phyloP scores from a whole-genome alignment of 108 stramenopile genomes.

The Fistulifera solaris region DNA sequence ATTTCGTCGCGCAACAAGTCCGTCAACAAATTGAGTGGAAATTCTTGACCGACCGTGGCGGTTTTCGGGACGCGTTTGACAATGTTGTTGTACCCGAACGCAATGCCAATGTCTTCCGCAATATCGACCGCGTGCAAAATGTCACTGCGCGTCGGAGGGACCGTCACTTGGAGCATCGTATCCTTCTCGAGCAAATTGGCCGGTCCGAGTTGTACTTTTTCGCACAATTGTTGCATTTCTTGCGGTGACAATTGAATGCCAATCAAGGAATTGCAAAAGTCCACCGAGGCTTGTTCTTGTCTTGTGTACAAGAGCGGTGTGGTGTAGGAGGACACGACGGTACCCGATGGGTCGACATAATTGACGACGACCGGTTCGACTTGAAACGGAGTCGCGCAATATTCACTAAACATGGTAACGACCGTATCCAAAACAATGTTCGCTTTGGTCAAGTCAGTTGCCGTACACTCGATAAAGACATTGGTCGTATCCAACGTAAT shows the following conservation, averaged over 20 bases:
- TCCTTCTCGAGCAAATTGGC: constrained; percentile 63
- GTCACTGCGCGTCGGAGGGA: constrained; percentile 95
- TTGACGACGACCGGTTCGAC: constrained; percentile 91
- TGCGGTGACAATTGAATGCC: constrained; percentile 74
- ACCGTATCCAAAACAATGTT: constrained; percentile 98
- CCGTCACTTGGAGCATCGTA: constrained; percentile 79
- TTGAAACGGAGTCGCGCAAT: constrained; percentile 82
- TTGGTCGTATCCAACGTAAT: constrained; percentile 90
- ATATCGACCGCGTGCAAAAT: constrained; percentile 97
- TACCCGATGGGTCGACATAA: constrained; percentile 54
- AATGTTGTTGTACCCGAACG: constrained; percentile 99
- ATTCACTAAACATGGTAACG: constrained; percentile 96
- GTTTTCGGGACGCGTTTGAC: constrained; percentile 80
- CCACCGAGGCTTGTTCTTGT: constrained; percentile 63
- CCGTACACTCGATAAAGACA: constrained; percentile 99
- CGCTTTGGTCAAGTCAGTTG: constrained; percentile 97
- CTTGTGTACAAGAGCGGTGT: constrained; percentile 66
- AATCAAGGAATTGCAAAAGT: constrained; percentile 83
- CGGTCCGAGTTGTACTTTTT: constrained; percentile 96
- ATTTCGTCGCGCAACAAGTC: constrained; percentile 97
- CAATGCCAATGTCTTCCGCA: constrained; percentile 98
- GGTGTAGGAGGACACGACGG: constrained; percentile 55
- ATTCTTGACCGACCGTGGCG: constrained; percentile 73
- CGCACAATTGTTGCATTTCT: constrained; percentile 77
- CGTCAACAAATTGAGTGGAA: constrained; percentile 82